A percentile compares a stretch with the other conserved stretches of the same genome.
Evolutionary conservation across 148 eudicot genomes (phyloP).

Genomic region (Chenopodium berlandieri): DNA sequence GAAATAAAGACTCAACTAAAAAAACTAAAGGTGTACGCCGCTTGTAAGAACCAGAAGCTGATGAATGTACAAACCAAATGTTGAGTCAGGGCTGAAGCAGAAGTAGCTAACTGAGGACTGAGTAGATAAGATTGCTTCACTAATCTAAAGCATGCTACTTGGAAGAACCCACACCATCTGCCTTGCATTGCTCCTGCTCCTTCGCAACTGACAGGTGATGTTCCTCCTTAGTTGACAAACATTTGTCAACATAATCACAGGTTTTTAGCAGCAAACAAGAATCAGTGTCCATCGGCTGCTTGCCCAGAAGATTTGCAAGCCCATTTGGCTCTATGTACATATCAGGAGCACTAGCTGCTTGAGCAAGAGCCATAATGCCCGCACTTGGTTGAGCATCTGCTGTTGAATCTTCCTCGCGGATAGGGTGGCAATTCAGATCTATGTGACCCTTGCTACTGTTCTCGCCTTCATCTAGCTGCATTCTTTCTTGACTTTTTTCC

Average conservation of each 20-base stretch:
- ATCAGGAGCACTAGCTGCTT: slow-evolving; percentile 42
- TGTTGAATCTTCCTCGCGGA: slow-evolving; percentile 52
- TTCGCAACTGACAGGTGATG: slow-evolving; percentile 10
- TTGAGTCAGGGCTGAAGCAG: not conserved
- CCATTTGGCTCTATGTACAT: slow-evolving; percentile 31
- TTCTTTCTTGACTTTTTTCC: slow-evolving; percentile 17
- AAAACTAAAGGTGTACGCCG: slow-evolving; percentile 13
- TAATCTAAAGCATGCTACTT: slow-evolving; percentile 10
- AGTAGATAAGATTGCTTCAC: not conserved
- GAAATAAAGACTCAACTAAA: not conserved
- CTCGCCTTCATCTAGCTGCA: slow-evolving; percentile 29
- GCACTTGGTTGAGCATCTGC: slow-evolving; percentile 28
- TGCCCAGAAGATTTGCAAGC: slow-evolving; percentile 27
- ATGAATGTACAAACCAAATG: slow-evolving; percentile 21
- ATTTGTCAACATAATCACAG: slow-evolving; percentile 7
- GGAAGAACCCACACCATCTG: slow-evolving; percentile 17
- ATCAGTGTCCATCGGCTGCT: slow-evolving; percentile 20
- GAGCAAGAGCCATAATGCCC: slow-evolving; percentile 40
- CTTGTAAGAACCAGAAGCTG: not conserved
- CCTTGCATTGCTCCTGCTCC: slow-evolving; percentile 20
- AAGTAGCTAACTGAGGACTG: not conserved
- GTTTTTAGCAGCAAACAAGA: slow-evolving; percentile 16
- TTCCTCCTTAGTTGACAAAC: slow-evolving; percentile 9
- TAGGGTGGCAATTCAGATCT: slow-evolving; percentile 76
- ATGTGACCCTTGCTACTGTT: slow-evolving; percentile 44